Base-by-base conservation (phyloP, 345 rosid species). In the Rhodamnia rubescens region DNA sequence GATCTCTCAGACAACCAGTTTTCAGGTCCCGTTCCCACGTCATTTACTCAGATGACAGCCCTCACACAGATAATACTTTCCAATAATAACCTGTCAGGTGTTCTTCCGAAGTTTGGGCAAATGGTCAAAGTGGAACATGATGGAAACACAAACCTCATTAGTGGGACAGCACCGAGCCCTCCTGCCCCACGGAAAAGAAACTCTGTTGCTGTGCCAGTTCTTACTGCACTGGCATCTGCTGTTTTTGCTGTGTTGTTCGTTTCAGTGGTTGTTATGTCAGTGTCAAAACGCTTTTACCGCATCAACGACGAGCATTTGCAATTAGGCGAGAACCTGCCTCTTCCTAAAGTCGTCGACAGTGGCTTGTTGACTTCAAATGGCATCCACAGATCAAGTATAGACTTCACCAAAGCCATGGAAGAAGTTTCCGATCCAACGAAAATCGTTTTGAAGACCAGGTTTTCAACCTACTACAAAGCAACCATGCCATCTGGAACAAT, bases 401-500 rank as follows among this genome's bases (percentile, higher is more conserved):
- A 93, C 90, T 93, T 95, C 88, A 8, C 89, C 89, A 93, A 92
- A 57, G 94, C 93, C 86, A 92, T 95, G 91, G 94, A 93, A 85
- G 93, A 91, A 47, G 92, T 90, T 83, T 85, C 93, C 50, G 88
- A 88, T 85, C 95, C 93, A 74, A 86, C 87, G 54, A 93, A 91
- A 84, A 88, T 92, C 53, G 75, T 87, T 59, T 87, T 83, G 86
- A 91, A 92, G 88, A 93, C 94, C 53, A 89, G 93, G 85, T 94
- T 95, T 86, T 93, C 97, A 81, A 93, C 95, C 85, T 96, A 92
- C 88, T 96, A 92, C 90, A 93, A 91, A 83, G 93, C 93, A 61
- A 88, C 81, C 86, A 94, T 96, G 98, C 95, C 96, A 36, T 96
- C 94, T 1, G 97, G 98, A 84, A 85, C 88, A 13, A 90, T 88